Conservation (phyloP, 345 rosid species). For the Eucalyptus sp. region DNA sequence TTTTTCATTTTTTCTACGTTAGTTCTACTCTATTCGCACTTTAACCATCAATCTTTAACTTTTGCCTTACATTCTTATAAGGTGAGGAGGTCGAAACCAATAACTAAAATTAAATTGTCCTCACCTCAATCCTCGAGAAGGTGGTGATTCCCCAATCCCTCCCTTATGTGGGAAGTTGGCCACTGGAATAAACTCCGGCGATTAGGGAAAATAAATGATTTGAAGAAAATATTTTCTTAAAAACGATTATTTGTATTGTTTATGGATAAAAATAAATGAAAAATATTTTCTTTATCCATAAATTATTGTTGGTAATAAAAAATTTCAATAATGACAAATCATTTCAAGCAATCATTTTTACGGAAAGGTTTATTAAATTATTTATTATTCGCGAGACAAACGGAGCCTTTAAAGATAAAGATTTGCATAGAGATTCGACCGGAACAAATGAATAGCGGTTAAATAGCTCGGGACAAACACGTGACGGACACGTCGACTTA, state of each 20-base stretch:
- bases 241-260: background rate
- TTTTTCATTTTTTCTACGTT: too few species aligned
- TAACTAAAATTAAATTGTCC: too few species aligned
- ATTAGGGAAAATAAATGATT: background rate
- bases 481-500: too few species aligned
- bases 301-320: background rate
- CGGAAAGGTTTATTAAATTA: background rate
- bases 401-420: background rate
- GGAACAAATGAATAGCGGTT: background rate
- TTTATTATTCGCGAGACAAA: background rate
- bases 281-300: background rate
- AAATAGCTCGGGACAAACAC: background rate
- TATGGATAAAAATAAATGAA: background rate
- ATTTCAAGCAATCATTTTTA: background rate
- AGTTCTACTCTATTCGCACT: too few species aligned
- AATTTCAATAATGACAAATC: background rate
- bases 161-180: too few species aligned
- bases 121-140: rapidly evolving
- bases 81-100: too few species aligned
- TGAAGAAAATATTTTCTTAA: background rate
- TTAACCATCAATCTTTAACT: too few species aligned
- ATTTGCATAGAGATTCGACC: background rate
- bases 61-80: too few species aligned
- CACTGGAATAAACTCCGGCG: too few species aligned
- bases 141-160: too few species aligned